Percentiles rank a stretch among this genome's conserved stretches.
Conservation (phyloP, 495 filamentous ascomycete genomes). For the Rhizodiscina lignyota region DNA sequence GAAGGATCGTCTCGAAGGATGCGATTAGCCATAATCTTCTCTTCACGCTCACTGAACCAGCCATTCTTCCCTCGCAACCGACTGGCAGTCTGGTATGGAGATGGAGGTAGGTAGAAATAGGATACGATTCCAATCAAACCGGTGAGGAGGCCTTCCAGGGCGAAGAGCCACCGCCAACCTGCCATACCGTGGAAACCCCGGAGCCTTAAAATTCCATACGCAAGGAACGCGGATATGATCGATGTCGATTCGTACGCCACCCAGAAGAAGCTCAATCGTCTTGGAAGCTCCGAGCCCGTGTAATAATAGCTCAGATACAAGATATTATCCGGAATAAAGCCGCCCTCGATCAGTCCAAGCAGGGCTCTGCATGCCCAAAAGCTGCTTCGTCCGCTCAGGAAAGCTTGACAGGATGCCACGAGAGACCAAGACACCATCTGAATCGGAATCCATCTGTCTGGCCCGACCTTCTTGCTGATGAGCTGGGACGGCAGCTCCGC, state of each 20-base stretch:
- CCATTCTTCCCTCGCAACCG: conserved; percentile 15
- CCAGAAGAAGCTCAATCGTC: conserved; percentile 14
- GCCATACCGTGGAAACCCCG: conserved; percentile 13
- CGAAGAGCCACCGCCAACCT: conserved; percentile 17
- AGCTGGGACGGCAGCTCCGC: conserved; percentile 64
- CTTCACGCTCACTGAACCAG: conserved; percentile 19
- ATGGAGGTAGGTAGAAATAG: conserved; percentile 15
- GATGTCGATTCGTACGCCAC: conserved; percentile 12
- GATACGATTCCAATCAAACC: conserved; percentile 14
- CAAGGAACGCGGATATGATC: conserved; percentile 15
- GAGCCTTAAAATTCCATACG: conserved; percentile 13
- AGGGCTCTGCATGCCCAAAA: conserved; percentile 50
- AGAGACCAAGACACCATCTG: conserved; percentile 70
- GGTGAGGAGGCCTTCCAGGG: conserved; percentile 15
- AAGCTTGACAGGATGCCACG: conserved; percentile 51
- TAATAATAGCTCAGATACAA: conserved; percentile 23
- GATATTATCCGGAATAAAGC: conserved; percentile 33
- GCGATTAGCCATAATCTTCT: conserved; percentile 20
- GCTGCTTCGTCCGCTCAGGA: conserved; percentile 38
- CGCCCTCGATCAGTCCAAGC: conserved; percentile 61
- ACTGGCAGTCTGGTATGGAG: conserved; percentile 14
- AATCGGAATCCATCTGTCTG: conserved; percentile 71
- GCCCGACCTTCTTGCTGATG: conserved; percentile 55
- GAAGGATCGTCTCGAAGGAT: conserved; percentile 17
- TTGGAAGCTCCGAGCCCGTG: conserved; percentile 13